Base-by-base conservation (phyloP, 2,329 filamentous ascomycete genomes). In the Diatrype stigma region DNA sequence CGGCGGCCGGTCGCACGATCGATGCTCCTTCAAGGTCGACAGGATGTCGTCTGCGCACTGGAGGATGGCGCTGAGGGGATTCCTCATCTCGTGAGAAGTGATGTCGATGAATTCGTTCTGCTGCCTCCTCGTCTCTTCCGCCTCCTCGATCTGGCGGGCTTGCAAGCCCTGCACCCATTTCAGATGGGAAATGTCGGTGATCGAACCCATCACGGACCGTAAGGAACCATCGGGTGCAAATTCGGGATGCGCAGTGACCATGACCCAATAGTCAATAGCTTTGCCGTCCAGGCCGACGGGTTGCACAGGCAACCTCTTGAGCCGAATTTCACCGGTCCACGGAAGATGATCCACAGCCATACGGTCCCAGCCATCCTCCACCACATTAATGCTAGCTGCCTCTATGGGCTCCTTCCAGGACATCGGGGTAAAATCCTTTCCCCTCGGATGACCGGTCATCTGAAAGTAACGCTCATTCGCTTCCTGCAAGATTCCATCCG, bases 41-140 rank as follows among this genome's bases (percentile, higher is more conserved):
- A 59, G 45, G 22, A 82, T 81, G 52, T 82, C 78, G 52, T 82
- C 79, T 2, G 78, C 76, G 58, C 79, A 82, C 60, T 82, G 79
- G 42, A 82, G 58, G 26, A 82, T 81, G 1, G 79, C 79, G 38
- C 70, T 75, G 5, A 81, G 61, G 0, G 78, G 79, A 52, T 82
- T 82, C 5, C 78, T 65, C 73, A 78, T 77, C 55, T 78, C 76
- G 58, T 79, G 75, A 19, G 68, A 72, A 0, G 74, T 77, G 37
- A 77, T 77, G 60, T 79, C 75, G 52, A 78, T 77, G 55, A 78
- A 79, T 48, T 79, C 78, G 47, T 81, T 79, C 53, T 83, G 80
- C 55, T 80, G 78, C 19, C 79, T 51, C 14, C 68, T 52, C 2
- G 62, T 68, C 54, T 70, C 69, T 11, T 71, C 68, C 0, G 69